Evolutionary conservation across 805 yeast species (phyloP), one percentile per base, ranked within the genome.

Genomic region (Ogataea thermomethanolica): DNA sequence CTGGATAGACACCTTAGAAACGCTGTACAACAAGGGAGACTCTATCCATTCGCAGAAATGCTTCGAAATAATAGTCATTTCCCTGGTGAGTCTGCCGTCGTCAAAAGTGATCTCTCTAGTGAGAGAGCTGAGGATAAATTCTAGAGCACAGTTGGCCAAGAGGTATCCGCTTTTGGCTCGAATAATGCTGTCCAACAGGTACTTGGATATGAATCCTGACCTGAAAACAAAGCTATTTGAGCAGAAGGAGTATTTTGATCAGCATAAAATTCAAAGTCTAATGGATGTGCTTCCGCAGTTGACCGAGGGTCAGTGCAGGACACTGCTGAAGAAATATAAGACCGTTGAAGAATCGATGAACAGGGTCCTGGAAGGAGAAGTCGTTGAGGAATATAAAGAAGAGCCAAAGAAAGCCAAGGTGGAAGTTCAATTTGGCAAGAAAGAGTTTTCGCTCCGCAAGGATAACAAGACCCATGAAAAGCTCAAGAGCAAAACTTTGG

Each of bases 251-350:
- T 11, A 27, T n/a, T 59, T 62, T 39, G 57, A 57, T 23, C 60
- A 64, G 24, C 64, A 59, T 3, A 65, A 70, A 31, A 65, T 82
- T 2, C 54, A 59, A 12, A 62, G 64, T 20, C 51, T 74, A 30
- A 43, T 57, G n/a, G 86, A 80, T 24, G 56, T 89, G 45, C 85
- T 88, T 56, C 96, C 96, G 0, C 73, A 73, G 28, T 56, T 87
- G 25, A 62, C 74, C 0, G 53, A 58, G 3, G 59, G 65, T 1
- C 72, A 77, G 54, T 73, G 81, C 0, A 62, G 61, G n/a, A 64
- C 66, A 2, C 51, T 86, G 2, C 59, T 87, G 10, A 54, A 61
- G 17, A 65, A 71, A 25, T 62, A 78, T 50, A 66, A 70, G 30
- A 66, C 76, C 39, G 76, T 81, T 1, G 91, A 84, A 45, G 42